These are phyloP conservation scores for Sugiyamaella smithiae DNA, from an alignment of 805 yeast species.

Conservation along the genomic window DNA sequence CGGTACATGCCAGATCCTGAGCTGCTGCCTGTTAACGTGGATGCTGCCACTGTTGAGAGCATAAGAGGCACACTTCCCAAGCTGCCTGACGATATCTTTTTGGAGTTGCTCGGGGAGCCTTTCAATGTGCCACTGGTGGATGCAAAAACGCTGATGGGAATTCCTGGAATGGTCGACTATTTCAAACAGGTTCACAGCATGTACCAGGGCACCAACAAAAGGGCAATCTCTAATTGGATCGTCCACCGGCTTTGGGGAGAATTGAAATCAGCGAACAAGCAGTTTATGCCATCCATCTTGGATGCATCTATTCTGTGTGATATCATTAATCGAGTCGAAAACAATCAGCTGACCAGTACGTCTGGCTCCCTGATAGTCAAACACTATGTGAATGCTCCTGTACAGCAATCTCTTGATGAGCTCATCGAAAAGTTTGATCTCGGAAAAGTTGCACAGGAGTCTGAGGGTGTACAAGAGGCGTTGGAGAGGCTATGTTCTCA, in stretches of 20 bases:
- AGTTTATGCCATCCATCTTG: slow-evolving; percentile 33
- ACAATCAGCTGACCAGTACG: slow-evolving; percentile 53
- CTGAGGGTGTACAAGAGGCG: slow-evolving; percentile 32
- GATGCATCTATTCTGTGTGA: slow-evolving; percentile 50
- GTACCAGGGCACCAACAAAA: slow-evolving; percentile 27
- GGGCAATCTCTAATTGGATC: slow-evolving; percentile 68
- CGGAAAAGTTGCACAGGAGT: slow-evolving; percentile 37
- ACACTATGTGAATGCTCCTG: slow-evolving; percentile 54
- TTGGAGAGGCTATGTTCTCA: slow-evolving; percentile 45
- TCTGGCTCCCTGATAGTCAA: slow-evolving; percentile 65
- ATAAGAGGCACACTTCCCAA: slow-evolving; percentile 45
- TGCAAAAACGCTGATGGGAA: slow-evolving; percentile 63
- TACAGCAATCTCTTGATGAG: slow-evolving; percentile 36
- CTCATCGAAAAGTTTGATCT: slow-evolving; percentile 51
- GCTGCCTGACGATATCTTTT: slow-evolving; percentile 59
- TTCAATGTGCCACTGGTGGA: slow-evolving; percentile 64
- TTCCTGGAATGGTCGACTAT: slow-evolving; percentile 50
- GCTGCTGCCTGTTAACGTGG: slow-evolving; percentile 56
- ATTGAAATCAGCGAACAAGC: slow-evolving; percentile 48
- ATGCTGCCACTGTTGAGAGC: slow-evolving; percentile 41
- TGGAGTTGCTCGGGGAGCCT: slow-evolving; percentile 45
- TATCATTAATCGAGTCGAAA: slow-evolving; percentile 50
- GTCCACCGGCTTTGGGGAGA: slow-evolving; percentile 77
- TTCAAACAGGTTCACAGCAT: slow-evolving; percentile 45
- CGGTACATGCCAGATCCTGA: slow-evolving; percentile 95